Evolutionary conservation across 2,329 filamentous ascomycete genomes (phyloP), one percentile per base, ranked within the genome.

Genomic region (Celoporthe dispersa): DNA sequence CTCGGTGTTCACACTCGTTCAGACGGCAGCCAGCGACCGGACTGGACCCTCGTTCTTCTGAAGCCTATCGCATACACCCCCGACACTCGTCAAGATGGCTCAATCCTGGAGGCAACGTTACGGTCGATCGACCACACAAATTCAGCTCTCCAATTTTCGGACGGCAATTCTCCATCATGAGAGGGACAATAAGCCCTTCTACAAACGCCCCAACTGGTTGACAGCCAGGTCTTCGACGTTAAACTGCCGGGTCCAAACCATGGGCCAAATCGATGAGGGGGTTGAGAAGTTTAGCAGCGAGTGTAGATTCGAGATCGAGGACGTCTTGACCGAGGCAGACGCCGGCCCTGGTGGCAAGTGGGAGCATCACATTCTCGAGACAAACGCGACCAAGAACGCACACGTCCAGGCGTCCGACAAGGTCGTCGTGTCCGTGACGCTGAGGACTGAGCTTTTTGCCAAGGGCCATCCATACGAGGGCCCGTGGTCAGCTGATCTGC

Each of bases 301-400:
- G 7, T 35, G 31, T 28, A 31, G 35, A 9, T 53, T 55, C 33
- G 48, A 57, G n/a, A n/a, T 66, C 5, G 48, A 37, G 22, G 60
- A 44, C 9, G 12, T 63, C n/a, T 28, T 63, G 6, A 63, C 35
- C n/a, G 64, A 66, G 51, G 22, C 31, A 25, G 64, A 66, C 35
- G 35, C 39, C 2, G 63, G 66, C 62, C 51, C 64, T 6, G 67
- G 68, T 28, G 67, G 22, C 28, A 67, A 55, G 33, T 71, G 70
- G 70, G 41, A 48, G 41, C 22, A 41, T 7, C 48, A 69, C 35
- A 33, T 67, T n/a, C 33, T 39, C 14, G 51, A 61, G 12, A 16
- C 25, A 5, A 37, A 64, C 39, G 25, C 33, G 28, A 60, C 25
- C n/a, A n/a, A 28, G 22, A n/a, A 53, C 31, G 64, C 48, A 25